Base-by-base conservation (phyloP, 1,139 yeast genomes). In the Hansenula anomala region DNA sequence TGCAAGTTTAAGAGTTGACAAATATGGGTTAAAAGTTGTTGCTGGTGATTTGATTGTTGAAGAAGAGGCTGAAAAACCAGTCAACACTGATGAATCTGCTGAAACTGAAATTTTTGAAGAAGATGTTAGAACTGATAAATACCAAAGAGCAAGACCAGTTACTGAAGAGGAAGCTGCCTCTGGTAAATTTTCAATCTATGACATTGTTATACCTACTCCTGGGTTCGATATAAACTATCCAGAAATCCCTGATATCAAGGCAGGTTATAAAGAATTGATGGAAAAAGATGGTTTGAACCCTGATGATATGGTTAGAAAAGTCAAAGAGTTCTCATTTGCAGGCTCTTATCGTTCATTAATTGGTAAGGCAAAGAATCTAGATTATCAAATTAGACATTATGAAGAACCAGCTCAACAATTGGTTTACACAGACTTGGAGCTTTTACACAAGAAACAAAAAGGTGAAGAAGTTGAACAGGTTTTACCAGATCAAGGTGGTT, bases 191-290 rank as follows among this genome's bases (percentile, higher is more conserved):
- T 63, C 83, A 17, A 84, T 92, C 31, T 82, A 74, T 54, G 97
- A 94, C 60, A 72, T 92, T 29, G 95, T 94, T 3, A 68, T 94
- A 40, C 97, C 99, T 13, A 76, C 95, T 2, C 98, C 99, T 3
- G 99, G 99, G 0, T 88, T 78, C 58, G 97, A 88, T 56, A 76
- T 92, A 22, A 58, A 73, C 17, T 94, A 94, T 55, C 98, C 99
- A 4, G 64, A 70, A 15, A 84, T 87, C 53, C 75, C 74, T 40
- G 58, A 67, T 32, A 66, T 90, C 39, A 69, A 67, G 48, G 69
- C 79, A 32, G 76, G 78, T 1, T 94, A 92, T 58, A 73, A 76
- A 36, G 78, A 75, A 4, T 69, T 77, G 16, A 92, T 94, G 98
- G 75, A 73, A 3, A 66, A 73, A 43, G 97, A 92, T 56, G 85